Percentiles rank a stretch among this genome's conserved stretches.
These are phyloP conservation scores for Collybia sp. DNA, from an alignment of 768 basidiomycete species.

Conservation along the genomic window DNA sequence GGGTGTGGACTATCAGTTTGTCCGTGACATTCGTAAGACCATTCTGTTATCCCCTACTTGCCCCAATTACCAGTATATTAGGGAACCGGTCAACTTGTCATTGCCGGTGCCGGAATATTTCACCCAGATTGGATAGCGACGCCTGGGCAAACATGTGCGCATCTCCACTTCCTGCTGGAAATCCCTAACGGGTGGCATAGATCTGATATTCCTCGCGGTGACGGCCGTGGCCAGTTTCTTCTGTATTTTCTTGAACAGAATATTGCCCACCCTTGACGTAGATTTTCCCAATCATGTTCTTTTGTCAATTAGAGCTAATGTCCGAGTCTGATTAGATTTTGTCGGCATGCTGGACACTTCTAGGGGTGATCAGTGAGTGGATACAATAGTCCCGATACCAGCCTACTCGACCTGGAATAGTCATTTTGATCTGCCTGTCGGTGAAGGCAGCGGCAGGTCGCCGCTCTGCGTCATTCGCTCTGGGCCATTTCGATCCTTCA, in stretches of 20 bases:
- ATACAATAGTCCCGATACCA: neutral
- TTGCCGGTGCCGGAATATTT: constrained; percentile 56
- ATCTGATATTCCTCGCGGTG: constrained; percentile 55
- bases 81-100: constrained; percentile 56
- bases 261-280: constrained; percentile 48
- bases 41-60: neutral
- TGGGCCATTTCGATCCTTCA: constrained; percentile 57
- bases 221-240: constrained; percentile 41
- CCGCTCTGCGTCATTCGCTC: constrained; percentile 48
- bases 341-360: constrained; percentile 59
- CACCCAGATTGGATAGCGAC: constrained; percentile 54
- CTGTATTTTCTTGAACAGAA: constrained; percentile 52
- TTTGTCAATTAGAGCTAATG: neutral
- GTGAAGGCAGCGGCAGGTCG: constrained; percentile 53
- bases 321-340: constrained; percentile 37
- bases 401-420: constrained; percentile 18
- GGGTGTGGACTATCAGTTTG: constrained; percentile 65
- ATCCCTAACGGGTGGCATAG: constrained; percentile 16
- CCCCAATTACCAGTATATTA: constrained; percentile 2
- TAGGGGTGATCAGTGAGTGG: constrained; percentile 45
- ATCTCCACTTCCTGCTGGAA: neutral
- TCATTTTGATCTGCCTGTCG: constrained; percentile 52
- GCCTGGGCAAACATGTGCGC: constrained; percentile 55
- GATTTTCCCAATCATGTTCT: neutral
- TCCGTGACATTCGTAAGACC: constrained; percentile 58